Percentiles rank a stretch among this genome's conserved stretches.
These are phyloP conservation scores for Thermomyces lanuginosus DNA, from an alignment of 2,329 filamentous ascomycete genomes.

Conservation along the genomic window DNA sequence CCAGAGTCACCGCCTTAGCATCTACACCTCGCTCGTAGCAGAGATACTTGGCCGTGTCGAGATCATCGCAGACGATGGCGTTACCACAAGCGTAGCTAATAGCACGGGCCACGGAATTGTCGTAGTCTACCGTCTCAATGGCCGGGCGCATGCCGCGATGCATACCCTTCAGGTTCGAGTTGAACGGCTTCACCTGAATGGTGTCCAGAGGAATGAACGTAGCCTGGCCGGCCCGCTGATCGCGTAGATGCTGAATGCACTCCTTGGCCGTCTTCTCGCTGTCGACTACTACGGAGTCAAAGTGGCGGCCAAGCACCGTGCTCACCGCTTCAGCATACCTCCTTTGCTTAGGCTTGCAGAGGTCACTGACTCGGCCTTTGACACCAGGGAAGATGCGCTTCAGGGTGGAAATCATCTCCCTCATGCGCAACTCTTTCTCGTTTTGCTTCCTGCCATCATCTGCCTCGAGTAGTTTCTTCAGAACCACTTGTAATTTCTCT, in stretches of 20 bases:
- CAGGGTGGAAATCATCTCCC: conserved; percentile 69
- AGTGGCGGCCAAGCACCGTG: conserved; percentile 79
- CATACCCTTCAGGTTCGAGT: conserved; percentile 79
- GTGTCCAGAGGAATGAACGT: conserved; percentile 96
- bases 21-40: conserved; percentile 72
- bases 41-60: conserved; percentile 74
- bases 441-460: conserved; percentile 74
- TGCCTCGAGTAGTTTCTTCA: conserved; percentile 67
- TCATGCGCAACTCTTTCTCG: conserved; percentile 60
- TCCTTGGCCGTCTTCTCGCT: conserved; percentile 87
- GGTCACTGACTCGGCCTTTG: conserved; percentile 71
- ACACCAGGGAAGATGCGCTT: conserved; percentile 88
- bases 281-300: conserved; percentile 88
- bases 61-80: conserved; percentile 80
- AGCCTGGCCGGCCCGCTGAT: conserved; percentile 70
- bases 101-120: conserved; percentile 70
- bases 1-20: conserved; percentile 84
- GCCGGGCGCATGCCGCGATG: conserved; percentile 69
- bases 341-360: conserved; percentile 93
- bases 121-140: conserved; percentile 92
- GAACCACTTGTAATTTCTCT: conserved; percentile 70
- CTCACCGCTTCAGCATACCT: conserved; percentile 89
- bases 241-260: conserved; percentile 85
- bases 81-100: conserved; percentile 92
- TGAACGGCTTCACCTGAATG: conserved; percentile 83